Percentiles rank a stretch among this genome's conserved stretches.
Evolutionary conservation across 495 filamentous ascomycete genomes (phyloP).

Genomic region (Endocarpon pusillum): DNA sequence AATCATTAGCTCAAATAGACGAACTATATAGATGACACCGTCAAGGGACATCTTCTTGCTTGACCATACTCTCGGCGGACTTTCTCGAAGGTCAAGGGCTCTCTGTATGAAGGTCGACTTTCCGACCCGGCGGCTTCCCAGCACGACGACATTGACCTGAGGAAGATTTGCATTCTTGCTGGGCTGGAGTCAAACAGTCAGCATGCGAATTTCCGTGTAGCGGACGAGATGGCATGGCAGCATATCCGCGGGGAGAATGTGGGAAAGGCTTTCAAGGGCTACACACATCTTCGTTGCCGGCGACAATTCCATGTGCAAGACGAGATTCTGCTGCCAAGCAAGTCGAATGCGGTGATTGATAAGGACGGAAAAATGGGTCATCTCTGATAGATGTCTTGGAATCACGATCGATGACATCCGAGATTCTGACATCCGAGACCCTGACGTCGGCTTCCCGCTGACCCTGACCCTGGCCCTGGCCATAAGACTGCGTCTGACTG

Average conservation of each 20-base stretch:
- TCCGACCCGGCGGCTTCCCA: slow-evolving; percentile 65
- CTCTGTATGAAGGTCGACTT: slow-evolving; percentile 82
- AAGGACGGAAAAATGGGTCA: slow-evolving; percentile 28
- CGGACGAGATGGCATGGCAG: too few relatives aligned
- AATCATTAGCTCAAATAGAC: slow-evolving; percentile 56
- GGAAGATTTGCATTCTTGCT: slow-evolving; percentile 15
- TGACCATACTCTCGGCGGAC: slow-evolving; percentile 37
- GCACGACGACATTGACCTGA: slow-evolving; percentile 67
- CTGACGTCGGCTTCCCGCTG: too few relatives aligned
- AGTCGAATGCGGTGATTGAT: slow-evolving; percentile 15
- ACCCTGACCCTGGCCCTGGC: too few relatives aligned
- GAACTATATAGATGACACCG: slow-evolving; percentile 57
- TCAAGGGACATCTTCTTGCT: slow-evolving; percentile 64
- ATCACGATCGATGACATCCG: slow-evolving; percentile 15
- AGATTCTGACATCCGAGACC: neutral
- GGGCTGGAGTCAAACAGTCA: neutral
- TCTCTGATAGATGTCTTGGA: slow-evolving; percentile 27
- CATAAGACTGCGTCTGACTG: too few relatives aligned
- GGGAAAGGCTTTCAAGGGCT: too few relatives aligned
- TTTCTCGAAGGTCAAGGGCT: slow-evolving; percentile 49
- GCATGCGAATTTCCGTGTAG: too few relatives aligned
- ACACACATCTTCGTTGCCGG: neutral
- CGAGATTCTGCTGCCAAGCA: slow-evolving; percentile 11
- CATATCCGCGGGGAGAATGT: too few relatives aligned
- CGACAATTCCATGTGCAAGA: slow-evolving; percentile 2